Conservation (phyloP, 2,329 filamentous ascomycete species). For the Kalmusia sp. region DNA sequence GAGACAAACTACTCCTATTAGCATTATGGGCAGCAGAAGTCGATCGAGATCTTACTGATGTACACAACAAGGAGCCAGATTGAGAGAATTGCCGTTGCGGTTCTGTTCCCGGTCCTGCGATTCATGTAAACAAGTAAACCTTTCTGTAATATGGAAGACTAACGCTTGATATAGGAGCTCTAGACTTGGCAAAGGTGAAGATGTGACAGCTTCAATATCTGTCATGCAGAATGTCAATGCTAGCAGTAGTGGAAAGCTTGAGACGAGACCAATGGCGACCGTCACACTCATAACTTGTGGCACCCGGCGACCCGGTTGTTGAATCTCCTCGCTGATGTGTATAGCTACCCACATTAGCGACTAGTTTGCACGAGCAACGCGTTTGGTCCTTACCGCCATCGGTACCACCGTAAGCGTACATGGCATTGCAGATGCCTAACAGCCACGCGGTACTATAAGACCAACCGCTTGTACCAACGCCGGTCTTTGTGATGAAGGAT, state of each 20-base stretch:
- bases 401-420: slow-evolving; percentile 8
- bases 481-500: background rate
- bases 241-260: background rate
- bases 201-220: background rate
- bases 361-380: background rate
- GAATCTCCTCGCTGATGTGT: background rate
- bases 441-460: slow-evolving; percentile 2
- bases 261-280: background rate
- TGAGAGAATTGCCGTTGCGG: background rate
- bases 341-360: background rate
- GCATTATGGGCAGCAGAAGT: too few species aligned
- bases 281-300: background rate
- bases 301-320: background rate
- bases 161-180: background rate
- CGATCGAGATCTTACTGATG: too few species aligned
- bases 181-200: background rate
- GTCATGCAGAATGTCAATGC: background rate
- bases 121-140: background rate
- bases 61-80: background rate
- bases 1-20: too few species aligned
- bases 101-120: background rate
- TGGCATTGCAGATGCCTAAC: slow-evolving; percentile 3
- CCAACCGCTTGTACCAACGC: slow-evolving; percentile 5
- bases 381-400: slow-evolving; percentile 4
- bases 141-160: background rate